Evolutionary conservation across 1,284 basidiomycete species (phyloP).

Genomic region (Mycosarcoma maydis): DNA sequence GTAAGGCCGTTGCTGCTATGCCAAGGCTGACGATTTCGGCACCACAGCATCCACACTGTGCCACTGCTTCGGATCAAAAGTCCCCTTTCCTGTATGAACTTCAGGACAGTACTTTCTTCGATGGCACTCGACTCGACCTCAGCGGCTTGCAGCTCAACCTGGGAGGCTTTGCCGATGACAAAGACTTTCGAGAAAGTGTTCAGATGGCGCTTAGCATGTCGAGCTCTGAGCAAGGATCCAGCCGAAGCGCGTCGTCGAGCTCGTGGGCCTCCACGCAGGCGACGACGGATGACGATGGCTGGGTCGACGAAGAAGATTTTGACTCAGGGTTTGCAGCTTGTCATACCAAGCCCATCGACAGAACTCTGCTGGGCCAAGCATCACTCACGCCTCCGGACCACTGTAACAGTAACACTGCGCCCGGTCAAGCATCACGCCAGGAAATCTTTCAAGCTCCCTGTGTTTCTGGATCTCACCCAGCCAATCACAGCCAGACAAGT

Average conservation of each 20-base stretch:
- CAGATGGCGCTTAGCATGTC: slow-evolving; percentile 12
- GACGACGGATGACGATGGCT: slow-evolving; percentile 40
- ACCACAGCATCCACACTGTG: not conserved
- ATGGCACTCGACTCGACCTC: slow-evolving; percentile 3
- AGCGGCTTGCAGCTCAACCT: slow-evolving; percentile 14
- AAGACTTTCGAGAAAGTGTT: slow-evolving; percentile 14
- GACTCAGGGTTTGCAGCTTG: not conserved
- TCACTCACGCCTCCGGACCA: not conserved
- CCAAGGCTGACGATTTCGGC: slow-evolving; percentile 25
- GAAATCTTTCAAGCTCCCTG: not conserved
- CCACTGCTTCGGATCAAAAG: not conserved
- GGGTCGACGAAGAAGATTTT: slow-evolving; percentile 29
- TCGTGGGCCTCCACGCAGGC: slow-evolving; percentile 3
- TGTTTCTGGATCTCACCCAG: not conserved
- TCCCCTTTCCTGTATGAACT: slow-evolving; percentile 17
- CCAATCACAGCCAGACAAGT: not conserved
- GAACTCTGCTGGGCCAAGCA: not conserved
- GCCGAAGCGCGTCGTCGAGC: slow-evolving; percentile 13
- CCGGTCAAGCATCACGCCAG: no score
- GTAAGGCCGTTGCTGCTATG: slow-evolving; percentile 11
- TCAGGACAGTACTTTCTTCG: not conserved
- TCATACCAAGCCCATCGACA: not conserved
- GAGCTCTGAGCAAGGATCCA: not conserved
- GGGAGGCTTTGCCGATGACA: slow-evolving; percentile 3
- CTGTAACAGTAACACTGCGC: no score